Conservation (phyloP, 1,284 basidiomycete genomes). For the Sanghuangporus weigelae region DNA sequence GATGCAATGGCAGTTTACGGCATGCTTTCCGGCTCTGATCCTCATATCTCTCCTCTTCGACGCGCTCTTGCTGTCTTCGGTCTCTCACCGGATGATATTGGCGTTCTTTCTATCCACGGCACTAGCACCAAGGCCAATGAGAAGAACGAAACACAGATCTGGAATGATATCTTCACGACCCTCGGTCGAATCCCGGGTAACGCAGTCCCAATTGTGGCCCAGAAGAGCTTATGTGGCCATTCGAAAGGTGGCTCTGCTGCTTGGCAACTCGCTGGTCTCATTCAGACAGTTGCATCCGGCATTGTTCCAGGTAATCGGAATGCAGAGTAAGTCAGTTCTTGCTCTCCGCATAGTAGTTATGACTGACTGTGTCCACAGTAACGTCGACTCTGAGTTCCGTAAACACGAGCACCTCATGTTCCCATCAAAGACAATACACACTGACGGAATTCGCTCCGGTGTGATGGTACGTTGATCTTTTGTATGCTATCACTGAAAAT, state of each 20-base stretch:
- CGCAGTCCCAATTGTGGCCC: conserved; percentile 94
- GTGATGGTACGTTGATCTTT: conserved; percentile 56
- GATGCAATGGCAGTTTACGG: conserved; percentile 87
- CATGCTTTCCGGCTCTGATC: conserved; percentile 89
- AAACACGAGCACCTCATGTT: conserved; percentile 92
- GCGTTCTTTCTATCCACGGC: conserved; percentile 85
- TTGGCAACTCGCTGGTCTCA: conserved; percentile 94
- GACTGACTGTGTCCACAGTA: conserved; percentile 43
- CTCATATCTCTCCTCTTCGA: conserved; percentile 84
- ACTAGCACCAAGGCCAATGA: conserved; percentile 98
- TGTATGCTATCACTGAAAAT: conserved; percentile 16
- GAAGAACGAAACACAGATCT: conserved; percentile 96
- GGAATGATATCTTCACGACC: conserved; percentile 89
- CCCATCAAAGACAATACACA: conserved; percentile 94
- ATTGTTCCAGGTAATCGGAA: conserved; percentile 97
- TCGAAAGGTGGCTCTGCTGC: conserved; percentile 96
- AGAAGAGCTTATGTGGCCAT: conserved; percentile 95
- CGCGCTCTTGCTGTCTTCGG: conserved; percentile 97
- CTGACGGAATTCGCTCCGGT: conserved; percentile 87
- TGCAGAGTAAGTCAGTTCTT: conserved; percentile 65
- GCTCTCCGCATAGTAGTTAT: conserved; percentile 12
- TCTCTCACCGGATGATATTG: conserved; percentile 88
- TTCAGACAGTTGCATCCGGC: conserved; percentile 83
- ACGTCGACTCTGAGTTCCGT: conserved; percentile 90
- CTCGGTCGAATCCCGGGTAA: conserved; percentile 90